These are phyloP conservation scores for Torulaspora pretoriensis DNA, from an alignment of 1,139 yeast species.

Conservation along the genomic window DNA sequence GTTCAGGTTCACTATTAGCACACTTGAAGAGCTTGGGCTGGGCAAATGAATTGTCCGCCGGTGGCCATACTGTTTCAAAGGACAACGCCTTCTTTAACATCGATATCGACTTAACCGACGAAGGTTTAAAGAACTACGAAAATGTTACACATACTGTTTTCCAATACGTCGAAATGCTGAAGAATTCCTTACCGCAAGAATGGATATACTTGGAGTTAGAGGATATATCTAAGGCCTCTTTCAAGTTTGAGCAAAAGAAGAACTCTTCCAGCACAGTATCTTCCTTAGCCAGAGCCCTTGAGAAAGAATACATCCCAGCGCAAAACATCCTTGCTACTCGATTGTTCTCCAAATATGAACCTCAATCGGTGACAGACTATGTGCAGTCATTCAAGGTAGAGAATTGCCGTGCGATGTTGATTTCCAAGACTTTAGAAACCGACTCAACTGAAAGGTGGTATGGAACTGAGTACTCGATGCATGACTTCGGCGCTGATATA, in stretches of 20 bases:
- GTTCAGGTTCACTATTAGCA: constrained; percentile 72
- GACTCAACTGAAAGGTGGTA: constrained; percentile 72
- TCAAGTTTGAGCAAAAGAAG: constrained; percentile 64
- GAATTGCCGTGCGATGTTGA: constrained; percentile 58
- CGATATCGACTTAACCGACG: constrained; percentile 69
- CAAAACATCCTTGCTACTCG: constrained; percentile 54
- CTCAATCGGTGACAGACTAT: constrained; percentile 50
- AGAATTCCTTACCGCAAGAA: constrained; percentile 52
- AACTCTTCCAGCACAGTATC: constrained; percentile 59
- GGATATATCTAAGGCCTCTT: constrained; percentile 46
- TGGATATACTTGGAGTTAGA: constrained; percentile 51
- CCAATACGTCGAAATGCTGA: constrained; percentile 64
- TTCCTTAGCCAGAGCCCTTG: constrained; percentile 47
- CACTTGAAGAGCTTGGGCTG: constrained; percentile 68
- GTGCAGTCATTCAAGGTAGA: constrained; percentile 49
- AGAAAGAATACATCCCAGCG: constrained; percentile 55
- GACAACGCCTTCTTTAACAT: constrained; percentile 65
- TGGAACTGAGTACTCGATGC: constrained; percentile 70
- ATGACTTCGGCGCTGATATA: constrained; percentile 44
- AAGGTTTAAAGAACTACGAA: constrained; percentile 64
- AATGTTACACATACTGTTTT: constrained; percentile 57
- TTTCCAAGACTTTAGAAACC: constrained; percentile 47
- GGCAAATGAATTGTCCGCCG: constrained; percentile 77
- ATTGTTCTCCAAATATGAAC: constrained; percentile 58
- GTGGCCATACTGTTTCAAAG: constrained; percentile 62